Conservation (phyloP, 169 alveolate genomes). For the Theileria sp. region DNA sequence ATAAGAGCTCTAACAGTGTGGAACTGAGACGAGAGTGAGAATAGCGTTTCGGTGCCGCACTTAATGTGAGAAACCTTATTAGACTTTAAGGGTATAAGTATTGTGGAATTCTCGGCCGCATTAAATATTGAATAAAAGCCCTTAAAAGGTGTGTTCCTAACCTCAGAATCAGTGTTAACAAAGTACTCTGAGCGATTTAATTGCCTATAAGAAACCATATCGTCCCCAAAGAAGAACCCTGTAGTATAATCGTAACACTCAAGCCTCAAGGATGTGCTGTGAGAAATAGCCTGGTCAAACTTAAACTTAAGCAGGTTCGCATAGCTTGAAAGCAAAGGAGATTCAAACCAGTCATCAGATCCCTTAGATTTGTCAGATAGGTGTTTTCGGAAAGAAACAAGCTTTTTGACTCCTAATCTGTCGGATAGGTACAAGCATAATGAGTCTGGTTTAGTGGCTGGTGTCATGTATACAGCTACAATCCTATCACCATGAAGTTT, state of each 20-base stretch:
- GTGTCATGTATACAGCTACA: not conserved
- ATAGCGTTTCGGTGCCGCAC: not conserved
- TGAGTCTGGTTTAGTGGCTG: not conserved
- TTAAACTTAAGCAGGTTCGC: not conserved
- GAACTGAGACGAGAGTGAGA: slow-evolving; percentile 9
- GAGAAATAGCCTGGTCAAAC: not conserved
- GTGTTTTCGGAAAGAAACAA: not conserved
- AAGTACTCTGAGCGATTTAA: not conserved
- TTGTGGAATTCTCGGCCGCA: not conserved
- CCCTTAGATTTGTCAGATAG: not conserved
- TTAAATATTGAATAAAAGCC: not conserved
- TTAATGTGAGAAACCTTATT: not conserved
- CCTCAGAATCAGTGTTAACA: slow-evolving; percentile 4
- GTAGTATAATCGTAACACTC: not conserved
- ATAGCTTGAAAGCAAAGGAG: not conserved
- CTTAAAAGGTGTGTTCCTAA: not conserved
- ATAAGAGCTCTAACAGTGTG: slow-evolving; percentile 9
- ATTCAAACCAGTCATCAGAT: not conserved
- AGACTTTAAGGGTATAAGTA: not conserved
- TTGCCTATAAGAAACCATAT: not conserved
- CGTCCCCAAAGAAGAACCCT: not conserved
- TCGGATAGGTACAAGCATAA: slow-evolving; percentile 2
- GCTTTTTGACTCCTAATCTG: slow-evolving; percentile 2
- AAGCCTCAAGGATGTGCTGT: not conserved
- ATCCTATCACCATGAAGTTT: not conserved